These are phyloP conservation scores for Ustilago xerochloae DNA, from an alignment of 1,284 basidiomycete species.

Conservation along the genomic window DNA sequence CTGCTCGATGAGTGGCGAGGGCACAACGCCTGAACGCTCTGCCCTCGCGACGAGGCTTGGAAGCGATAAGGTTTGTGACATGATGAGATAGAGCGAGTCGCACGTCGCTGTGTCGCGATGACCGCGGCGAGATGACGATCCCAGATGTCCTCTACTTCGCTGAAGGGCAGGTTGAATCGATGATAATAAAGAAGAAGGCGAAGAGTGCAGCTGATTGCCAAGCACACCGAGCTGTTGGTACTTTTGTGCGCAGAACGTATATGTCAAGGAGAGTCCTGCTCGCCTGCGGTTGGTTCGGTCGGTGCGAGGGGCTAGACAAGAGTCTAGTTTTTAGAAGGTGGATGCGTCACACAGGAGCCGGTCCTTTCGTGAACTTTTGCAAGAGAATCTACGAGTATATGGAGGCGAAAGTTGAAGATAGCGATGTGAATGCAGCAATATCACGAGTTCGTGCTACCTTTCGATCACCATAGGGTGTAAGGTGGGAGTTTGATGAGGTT, in stretches of 20 bases:
- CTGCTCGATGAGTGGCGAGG: slow-evolving; percentile 33
- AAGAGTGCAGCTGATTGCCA: too few species aligned
- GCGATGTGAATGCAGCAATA: background rate
- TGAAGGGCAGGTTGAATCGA: too few species aligned
- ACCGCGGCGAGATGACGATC: too few species aligned
- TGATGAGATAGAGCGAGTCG: slow-evolving; percentile 6
- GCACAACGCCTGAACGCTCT: slow-evolving; percentile 20
- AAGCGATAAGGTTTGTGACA: slow-evolving; percentile 9
- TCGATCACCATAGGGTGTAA: background rate
- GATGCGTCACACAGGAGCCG: slow-evolving; percentile 17
- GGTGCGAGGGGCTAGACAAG: background rate
- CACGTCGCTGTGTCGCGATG: background rate
- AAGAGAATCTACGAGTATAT: too few species aligned
- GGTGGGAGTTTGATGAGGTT: background rate
- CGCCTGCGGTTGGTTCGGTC: background rate
- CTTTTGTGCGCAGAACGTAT: background rate
- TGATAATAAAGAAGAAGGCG: too few species aligned
- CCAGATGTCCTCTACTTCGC: too few species aligned
- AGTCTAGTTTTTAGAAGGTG: background rate
- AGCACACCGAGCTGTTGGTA: too few species aligned
- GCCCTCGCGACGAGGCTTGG: slow-evolving; percentile 11
- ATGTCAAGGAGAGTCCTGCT: slow-evolving; percentile 3
- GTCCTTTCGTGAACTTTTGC: slow-evolving; percentile 5
- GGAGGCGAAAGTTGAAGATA: background rate
- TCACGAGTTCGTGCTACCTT: background rate